Evolutionary conservation across 2,329 filamentous ascomycete species (phyloP), one percentile per base, ranked within the genome.

Genomic region (Endothia cerciana): DNA sequence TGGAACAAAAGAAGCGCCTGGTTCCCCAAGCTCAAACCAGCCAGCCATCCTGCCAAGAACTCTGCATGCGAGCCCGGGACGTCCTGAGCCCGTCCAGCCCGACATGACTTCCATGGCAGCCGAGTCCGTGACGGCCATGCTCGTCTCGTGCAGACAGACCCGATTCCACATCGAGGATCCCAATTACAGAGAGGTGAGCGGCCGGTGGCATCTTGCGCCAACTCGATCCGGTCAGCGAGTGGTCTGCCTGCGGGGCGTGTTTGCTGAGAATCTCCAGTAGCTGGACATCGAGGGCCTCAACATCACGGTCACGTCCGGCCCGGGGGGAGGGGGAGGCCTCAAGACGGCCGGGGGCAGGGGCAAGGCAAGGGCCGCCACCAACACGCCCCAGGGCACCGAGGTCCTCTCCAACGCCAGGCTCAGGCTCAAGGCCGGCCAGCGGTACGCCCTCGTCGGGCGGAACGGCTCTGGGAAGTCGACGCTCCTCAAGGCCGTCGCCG

Each of bases 401-500:
- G 85, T 96, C 6, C 81, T 96, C 3, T 81, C 81, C 11, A 87
- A 90, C 74, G 90, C 90, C 1, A 88, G 88, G 65, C 78, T 96
- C 43, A 86, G 88, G 30, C 78, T 96, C 3, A 91, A 94, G 70
- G 86, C 88, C 60, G 89, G 91, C 0, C 82, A 88, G 56, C 84
- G 91, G 68, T 96, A 96, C 80, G 92, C 91, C 0, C 80, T 96
- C 1, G 82, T 94, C 25, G 93, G 92, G 0, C 84, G 91, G 7
- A 96, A 96, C 77, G 92, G 92, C 0, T 90, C 89, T 1, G 93
- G 92, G 6, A 96, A 96, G 74, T 94, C 91, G 4, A 89, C 91
- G 0, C 78, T 94, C 7, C 80, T 95, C 19, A 87, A 87, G 72
- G 91, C 92, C 1, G 88, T 96, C 70, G 89, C 88, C 4, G 88